These are phyloP conservation scores for Mangifera indica DNA, from an alignment of 345 rosid genomes.

Conservation along the genomic window DNA sequence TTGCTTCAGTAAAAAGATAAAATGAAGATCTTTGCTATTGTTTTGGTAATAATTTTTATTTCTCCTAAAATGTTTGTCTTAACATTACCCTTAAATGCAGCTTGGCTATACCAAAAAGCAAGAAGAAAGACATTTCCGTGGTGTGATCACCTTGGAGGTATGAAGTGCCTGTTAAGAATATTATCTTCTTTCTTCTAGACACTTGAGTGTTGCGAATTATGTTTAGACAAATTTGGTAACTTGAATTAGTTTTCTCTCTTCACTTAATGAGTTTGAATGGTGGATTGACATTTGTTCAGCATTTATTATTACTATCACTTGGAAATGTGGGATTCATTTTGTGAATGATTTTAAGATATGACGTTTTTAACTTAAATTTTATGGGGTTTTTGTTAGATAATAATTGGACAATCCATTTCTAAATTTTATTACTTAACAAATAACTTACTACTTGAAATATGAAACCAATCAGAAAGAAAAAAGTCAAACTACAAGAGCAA, in stretches of 20 bases:
- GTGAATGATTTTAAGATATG: background rate
- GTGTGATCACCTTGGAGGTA: constrained; percentile 96
- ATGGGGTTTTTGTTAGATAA: background rate
- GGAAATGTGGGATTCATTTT: too few relatives aligned
- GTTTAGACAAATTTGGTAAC: background rate
- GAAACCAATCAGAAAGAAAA: too few relatives aligned
- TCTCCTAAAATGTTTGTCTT: background rate
- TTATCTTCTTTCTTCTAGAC: background rate
- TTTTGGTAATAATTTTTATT: background rate
- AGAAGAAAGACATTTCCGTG: constrained; percentile 93
- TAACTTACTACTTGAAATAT: too few relatives aligned
- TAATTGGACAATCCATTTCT: background rate
- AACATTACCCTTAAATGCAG: constrained; percentile 42
- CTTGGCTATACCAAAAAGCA: constrained; percentile 95
- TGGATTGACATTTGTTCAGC: background rate
- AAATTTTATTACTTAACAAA: background rate
- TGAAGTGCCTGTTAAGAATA: background rate
- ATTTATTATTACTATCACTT: background rate
- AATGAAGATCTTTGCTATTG: background rate
- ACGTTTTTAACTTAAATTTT: background rate
- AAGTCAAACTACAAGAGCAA: background rate
- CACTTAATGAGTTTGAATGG: background rate
- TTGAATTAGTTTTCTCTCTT: too few relatives aligned
- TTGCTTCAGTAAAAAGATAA: background rate
- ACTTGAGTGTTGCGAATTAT: background rate